Evolutionary conservation across 1,284 basidiomycete species (phyloP), one percentile per base, ranked within the genome.

Genomic region (Sporisorium scitamineum): DNA sequence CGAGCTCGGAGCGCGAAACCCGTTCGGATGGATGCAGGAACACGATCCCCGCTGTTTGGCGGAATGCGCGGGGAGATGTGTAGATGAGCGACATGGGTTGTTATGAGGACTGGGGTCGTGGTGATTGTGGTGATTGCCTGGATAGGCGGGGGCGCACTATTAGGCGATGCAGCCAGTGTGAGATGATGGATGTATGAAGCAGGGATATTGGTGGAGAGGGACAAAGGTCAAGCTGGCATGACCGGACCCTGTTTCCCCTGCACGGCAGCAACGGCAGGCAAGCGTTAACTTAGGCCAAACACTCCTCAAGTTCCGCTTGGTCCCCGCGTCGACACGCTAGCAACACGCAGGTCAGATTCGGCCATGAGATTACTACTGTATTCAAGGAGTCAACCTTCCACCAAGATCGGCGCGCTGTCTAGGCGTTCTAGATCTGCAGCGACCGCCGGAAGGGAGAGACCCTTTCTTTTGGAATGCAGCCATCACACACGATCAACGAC

Each of bases 1-100:
- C 80, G 48, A 82, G 76, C 62, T 81, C 81, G 26, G 45, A 56
- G 24, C 76, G 61, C 8, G 80, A 63, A 22, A 81, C 80, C n/a
- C 79, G 77, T 27, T 78, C 76, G 55, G 63, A 64, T 6, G 78
- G 81, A 34, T 76, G 70, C 22, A 82, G 69, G 47, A 81, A 76
- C 32, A 63, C 58, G 34, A 79, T 74, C 42, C 80, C 80, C 5
- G 55, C 63, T 6, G 80, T 74, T 24, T 70, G 70, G 31, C 75
- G 79, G 34, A 82, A 61, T 3, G 70, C 66, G 14, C 72, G 61
- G 20, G 67, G 70, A 5, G 66, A 45, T 10, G 61, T 47, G 53
- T 68, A 68, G 47, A 65, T 44, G 13, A 70, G 54, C 39, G 73
- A 71, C 68, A 68, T 74, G 29, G 16, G 10, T 27, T 42, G n/a